phyloP scores from a whole-genome alignment of 306 rosid species.

The Myrica gale region DNA sequence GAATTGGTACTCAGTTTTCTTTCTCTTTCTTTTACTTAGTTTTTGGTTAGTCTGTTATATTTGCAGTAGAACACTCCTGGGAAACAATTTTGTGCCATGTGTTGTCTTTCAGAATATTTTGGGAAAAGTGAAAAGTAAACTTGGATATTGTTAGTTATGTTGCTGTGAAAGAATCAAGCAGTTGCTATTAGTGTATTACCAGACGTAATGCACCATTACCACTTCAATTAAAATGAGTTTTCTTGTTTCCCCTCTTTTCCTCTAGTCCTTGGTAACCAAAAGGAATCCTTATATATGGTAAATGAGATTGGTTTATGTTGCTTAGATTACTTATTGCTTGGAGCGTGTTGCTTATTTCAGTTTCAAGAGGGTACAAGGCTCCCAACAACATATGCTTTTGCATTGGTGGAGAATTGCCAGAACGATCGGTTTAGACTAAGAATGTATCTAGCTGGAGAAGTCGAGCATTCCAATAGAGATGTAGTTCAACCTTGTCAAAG shows the following conservation, averaged over 20 bases:
- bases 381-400: conserved; percentile 73
- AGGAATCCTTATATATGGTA: neutral
- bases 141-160: neutral
- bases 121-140: neutral
- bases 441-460: conserved; percentile 75
- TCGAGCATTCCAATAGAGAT: conserved; percentile 41
- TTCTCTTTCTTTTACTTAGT: neutral
- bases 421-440: conserved; percentile 54
- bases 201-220: neutral
- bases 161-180: neutral
- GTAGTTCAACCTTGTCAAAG: conserved; percentile 50
- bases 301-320: conserved; percentile 6
- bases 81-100: neutral
- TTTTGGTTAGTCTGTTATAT: neutral
- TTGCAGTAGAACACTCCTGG: no score
- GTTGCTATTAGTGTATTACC: neutral
- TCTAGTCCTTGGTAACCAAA: neutral
- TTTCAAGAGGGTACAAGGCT: conserved; percentile 42
- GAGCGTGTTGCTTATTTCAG: conserved; percentile 38
- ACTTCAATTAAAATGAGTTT: neutral
- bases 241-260: neutral
- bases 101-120: neutral
- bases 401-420: conserved; percentile 69
- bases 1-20: neutral
- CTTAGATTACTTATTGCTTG: conserved; percentile 17